These are phyloP conservation scores for Colletotrichum acutatum DNA, from an alignment of 2,329 filamentous ascomycete species.

Conservation along the genomic window DNA sequence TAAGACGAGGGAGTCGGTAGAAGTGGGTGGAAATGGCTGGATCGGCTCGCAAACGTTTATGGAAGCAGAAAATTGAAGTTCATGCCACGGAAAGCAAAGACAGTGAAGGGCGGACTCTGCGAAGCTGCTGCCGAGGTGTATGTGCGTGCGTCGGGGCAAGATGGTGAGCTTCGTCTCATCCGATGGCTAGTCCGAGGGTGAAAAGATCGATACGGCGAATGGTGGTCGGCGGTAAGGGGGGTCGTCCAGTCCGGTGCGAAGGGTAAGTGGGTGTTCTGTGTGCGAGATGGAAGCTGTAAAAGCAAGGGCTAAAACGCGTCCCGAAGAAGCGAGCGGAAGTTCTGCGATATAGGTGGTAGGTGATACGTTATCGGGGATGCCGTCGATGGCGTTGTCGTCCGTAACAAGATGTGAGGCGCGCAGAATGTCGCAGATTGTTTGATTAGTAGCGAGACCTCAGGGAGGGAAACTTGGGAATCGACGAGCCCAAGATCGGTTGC, in stretches of 20 bases:
- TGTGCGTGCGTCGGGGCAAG: background rate
- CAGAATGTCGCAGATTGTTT: slow-evolving; percentile 2
- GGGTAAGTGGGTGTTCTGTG: background rate
- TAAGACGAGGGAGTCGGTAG: background rate
- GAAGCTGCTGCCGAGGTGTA: background rate
- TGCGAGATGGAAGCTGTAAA: slow-evolving; percentile 6
- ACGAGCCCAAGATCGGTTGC: slow-evolving; percentile 17
- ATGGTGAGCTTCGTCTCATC: slow-evolving; percentile 9
- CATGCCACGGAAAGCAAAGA: background rate
- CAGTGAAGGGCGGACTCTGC: background rate
- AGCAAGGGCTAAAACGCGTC: background rate
- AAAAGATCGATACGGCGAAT: background rate
- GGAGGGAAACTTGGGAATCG: background rate
- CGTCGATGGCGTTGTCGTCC: slow-evolving; percentile 1
- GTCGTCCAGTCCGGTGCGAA: slow-evolving; percentile 16
- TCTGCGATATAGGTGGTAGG: background rate
- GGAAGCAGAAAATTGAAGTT: background rate
- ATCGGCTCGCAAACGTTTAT: slow-evolving; percentile 7
- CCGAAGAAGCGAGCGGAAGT: background rate
- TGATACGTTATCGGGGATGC: background rate
- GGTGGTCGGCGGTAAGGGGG: slow-evolving; percentile 8
- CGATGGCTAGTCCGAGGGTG: slow-evolving; percentile 12
- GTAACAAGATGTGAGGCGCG: slow-evolving; percentile 9
- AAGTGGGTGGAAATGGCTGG: background rate
- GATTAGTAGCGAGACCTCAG: background rate